Conservation (phyloP, 2,329 filamentous ascomycete genomes). For the Dothiorella sarmentorum region DNA sequence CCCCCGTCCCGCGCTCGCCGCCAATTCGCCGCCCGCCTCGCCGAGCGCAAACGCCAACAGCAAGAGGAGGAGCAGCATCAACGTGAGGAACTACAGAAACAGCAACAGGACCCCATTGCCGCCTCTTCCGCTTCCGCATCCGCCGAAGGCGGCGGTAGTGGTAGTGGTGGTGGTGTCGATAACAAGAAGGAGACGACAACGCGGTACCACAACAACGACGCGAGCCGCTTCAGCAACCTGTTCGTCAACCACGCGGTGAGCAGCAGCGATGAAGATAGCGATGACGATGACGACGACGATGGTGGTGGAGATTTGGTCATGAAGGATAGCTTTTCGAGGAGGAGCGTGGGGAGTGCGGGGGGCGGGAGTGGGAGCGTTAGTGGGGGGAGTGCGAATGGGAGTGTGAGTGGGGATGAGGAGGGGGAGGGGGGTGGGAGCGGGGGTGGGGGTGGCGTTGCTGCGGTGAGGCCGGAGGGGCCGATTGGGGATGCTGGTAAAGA, state of each 20-base stretch:
- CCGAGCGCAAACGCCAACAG: slow-evolving; percentile 45
- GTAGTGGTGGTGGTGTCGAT: neutral
- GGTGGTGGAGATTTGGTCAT: slow-evolving; percentile 8
- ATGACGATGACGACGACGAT: slow-evolving; percentile 8
- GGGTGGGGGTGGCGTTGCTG: neutral
- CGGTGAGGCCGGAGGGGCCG: neutral
- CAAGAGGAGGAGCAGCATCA: slow-evolving; percentile 5
- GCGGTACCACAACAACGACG: neutral
- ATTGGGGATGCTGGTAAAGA: neutral
- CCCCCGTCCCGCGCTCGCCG: slow-evolving; percentile 81
- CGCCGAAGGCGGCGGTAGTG: neutral
- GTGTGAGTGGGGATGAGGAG: neutral
- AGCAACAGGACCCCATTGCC: neutral
- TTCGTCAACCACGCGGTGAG: neutral
- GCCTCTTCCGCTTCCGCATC: too few relatives aligned
- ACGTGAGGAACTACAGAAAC: neutral
- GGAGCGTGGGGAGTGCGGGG: neutral
- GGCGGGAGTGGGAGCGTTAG: neutral
- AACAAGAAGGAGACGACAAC: slow-evolving; percentile 10
- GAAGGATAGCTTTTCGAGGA: slow-evolving; percentile 12
- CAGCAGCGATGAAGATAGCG: neutral
- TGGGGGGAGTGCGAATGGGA: neutral
- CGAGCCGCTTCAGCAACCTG: slow-evolving; percentile 10
- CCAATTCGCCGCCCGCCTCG: slow-evolving; percentile 82
- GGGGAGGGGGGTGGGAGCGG: neutral